phyloP scores from a whole-genome alignment of 129 eudicot genomes.

The Centaurea solstitialis region DNA sequence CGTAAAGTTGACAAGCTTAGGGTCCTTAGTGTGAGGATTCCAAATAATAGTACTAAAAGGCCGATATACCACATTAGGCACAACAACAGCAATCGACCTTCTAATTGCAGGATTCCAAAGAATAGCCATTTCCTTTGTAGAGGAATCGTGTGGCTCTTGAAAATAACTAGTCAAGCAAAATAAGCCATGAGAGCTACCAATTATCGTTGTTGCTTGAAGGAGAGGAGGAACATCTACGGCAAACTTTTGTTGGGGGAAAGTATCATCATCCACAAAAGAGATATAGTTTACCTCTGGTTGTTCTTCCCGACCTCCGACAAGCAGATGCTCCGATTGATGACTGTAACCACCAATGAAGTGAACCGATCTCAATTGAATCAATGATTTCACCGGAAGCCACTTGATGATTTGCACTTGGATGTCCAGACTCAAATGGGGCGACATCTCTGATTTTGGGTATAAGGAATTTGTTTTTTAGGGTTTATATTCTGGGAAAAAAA shows the following conservation, averaged over 20 bases:
- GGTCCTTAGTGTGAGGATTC: no score
- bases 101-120: not conserved
- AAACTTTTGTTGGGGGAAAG: slow-evolving; percentile 2
- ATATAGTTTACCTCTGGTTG: slow-evolving; percentile 12
- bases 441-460: no score
- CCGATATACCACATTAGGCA: no score
- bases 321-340: not conserved
- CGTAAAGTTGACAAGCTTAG: no score
- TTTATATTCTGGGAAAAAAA: no score
- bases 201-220: slow-evolving; percentile 22
- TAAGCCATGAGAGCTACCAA: slow-evolving; percentile 18
- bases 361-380: slow-evolving; percentile 40
- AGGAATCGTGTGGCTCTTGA: not conserved
- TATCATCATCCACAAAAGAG: slow-evolving; percentile 2
- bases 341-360: slow-evolving; percentile 24
- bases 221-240: slow-evolving; percentile 5
- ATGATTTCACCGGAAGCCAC: no score
- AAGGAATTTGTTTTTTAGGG: no score
- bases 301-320: slow-evolving; percentile 12
- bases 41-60: no score
- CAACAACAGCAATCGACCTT: no score
- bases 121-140: not conserved
- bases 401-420: no score
- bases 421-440: no score
- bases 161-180: slow-evolving; percentile 3